phyloP scores from a whole-genome alignment of 2,329 filamentous ascomycete species.

The Penicillium sp. region DNA sequence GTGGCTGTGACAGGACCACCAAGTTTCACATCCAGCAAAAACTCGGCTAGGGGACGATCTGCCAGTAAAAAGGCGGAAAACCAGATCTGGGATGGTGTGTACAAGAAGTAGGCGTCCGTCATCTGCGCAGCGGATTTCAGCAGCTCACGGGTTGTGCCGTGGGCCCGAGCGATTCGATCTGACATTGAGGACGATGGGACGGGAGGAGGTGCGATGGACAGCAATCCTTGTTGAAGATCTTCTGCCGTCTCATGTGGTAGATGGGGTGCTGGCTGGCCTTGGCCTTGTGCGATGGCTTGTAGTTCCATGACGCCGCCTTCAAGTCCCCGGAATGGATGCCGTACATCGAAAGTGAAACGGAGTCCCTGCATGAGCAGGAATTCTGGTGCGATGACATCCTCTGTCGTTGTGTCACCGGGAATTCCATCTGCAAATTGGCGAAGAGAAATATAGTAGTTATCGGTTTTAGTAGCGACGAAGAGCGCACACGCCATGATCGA shows the following conservation, averaged over 20 bases:
- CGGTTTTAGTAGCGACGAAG: slow-evolving; percentile 91
- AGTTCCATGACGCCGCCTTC: slow-evolving; percentile 86
- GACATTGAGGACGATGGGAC: slow-evolving; percentile 30
- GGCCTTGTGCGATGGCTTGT: slow-evolving; percentile 62
- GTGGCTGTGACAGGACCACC: slow-evolving; percentile 22
- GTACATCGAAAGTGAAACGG: slow-evolving; percentile 88
- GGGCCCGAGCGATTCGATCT: slow-evolving; percentile 59
- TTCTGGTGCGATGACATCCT: slow-evolving; percentile 85
- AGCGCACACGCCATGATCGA: slow-evolving; percentile 85
- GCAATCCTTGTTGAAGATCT: slow-evolving; percentile 30
- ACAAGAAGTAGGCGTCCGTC: slow-evolving; percentile 96
- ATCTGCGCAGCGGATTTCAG: slow-evolving; percentile 77
- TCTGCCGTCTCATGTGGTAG: slow-evolving; percentile 30
- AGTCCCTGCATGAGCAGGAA: slow-evolving; percentile 90
- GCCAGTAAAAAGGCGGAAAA: slow-evolving; percentile 74
- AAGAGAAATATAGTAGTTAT: slow-evolving; percentile 72
- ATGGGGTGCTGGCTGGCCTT: slow-evolving; percentile 42
- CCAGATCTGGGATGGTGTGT: slow-evolving; percentile 91
- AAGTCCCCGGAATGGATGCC: slow-evolving; percentile 82
- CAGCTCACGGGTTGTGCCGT: slow-evolving; percentile 68
- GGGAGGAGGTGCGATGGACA: slow-evolving; percentile 31
- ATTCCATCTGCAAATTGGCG: slow-evolving; percentile 67
- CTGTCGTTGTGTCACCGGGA: slow-evolving; percentile 67
- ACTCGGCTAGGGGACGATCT: slow-evolving; percentile 53
- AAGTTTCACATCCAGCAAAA: slow-evolving; percentile 47